Base-by-base conservation (phyloP, 805 yeast genomes). In the Yamadazyma scolyti region DNA sequence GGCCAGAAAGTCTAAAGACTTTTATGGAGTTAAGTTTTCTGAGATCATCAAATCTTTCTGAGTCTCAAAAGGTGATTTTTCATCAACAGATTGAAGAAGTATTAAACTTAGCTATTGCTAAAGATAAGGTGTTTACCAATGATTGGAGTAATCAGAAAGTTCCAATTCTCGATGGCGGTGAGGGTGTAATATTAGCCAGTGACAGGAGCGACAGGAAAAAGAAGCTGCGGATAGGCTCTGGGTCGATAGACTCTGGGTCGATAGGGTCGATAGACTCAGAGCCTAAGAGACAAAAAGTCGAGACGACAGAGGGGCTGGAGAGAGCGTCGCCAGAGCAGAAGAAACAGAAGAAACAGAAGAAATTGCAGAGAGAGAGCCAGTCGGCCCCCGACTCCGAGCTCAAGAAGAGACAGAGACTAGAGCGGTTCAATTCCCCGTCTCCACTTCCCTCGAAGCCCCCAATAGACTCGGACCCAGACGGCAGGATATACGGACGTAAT, bases 401-500 rank as follows among this genome's bases (percentile, higher is more conserved):
- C 16, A 54, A 68, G 17, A 69, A 67, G 36, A 53, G 53, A 34
- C 61, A 65, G 30, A 54, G 85, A 24, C 56, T 65, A 28, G 67
- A 65, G 34, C 48, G 85, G 35, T 79, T 79, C 43, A 72, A 68
- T 50, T 33, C 14, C 15, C 21, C 57, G 11, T 12, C 33, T 18
- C 30, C 33, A 4, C 25, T 20, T 17, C 20, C 25, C 8, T 16
- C 29, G n/a, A 5, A 12, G 12, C 23, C 22, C 24, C 16, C 28
- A 13, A 21, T 30, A 4, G 30, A 33, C 18, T 17, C 9, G 7
- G 26, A n/a, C 41, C 37, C 65, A 8, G 19, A 19, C 43, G 63
- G 9, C 1, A 22, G 33, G 6, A 48, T 75, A 8, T 43, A 82
- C 8, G 98, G 98, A 0, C 68, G 74, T 1, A 71, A 82, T 47